Conservation (phyloP, 495 filamentous ascomycete genomes). For the Penicillium waksmanii region DNA sequence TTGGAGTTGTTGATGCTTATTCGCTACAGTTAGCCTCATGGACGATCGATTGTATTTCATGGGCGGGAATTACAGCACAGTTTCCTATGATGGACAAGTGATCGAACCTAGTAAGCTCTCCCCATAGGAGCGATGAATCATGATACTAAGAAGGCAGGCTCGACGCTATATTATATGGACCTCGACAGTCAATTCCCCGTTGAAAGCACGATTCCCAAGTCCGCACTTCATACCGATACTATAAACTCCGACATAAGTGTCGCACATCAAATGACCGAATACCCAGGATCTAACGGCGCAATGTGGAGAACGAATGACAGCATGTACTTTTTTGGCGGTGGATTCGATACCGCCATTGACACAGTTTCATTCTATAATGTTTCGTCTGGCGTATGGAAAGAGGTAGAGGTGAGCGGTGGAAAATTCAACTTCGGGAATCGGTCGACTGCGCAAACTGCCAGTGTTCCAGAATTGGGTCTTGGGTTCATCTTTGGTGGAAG, state of each 20-base stretch:
- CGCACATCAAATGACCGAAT: neutral
- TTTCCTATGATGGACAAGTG: conserved; percentile 12
- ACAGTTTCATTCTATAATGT: no score
- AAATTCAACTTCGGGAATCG: conserved; percentile 19
- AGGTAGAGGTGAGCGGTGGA: conserved; percentile 6
- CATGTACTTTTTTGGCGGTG: conserved; percentile 16
- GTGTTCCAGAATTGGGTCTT: conserved; percentile 13
- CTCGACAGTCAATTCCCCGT: no score
- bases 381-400: no score
- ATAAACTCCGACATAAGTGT: no score
- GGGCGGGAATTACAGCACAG: conserved; percentile 16
- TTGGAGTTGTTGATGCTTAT: conserved; percentile 1
- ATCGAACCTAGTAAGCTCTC: conserved; percentile 13
- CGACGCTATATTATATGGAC: no score
- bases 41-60: conserved; percentile 16
- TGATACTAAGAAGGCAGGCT: no score
- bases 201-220: no score
- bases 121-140: no score
- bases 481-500: conserved; percentile 15
- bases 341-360: neutral
- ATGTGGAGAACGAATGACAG: conserved; percentile 16
- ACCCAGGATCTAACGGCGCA: conserved; percentile 6
- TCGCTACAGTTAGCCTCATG: conserved; percentile 13
- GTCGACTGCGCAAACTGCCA: conserved; percentile 14
- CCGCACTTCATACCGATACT: no score